Evolutionary conservation across 164 flowering plant species (phyloP), one percentile per base, ranked within the genome.

Genomic region (Nymphaea thermarum): DNA sequence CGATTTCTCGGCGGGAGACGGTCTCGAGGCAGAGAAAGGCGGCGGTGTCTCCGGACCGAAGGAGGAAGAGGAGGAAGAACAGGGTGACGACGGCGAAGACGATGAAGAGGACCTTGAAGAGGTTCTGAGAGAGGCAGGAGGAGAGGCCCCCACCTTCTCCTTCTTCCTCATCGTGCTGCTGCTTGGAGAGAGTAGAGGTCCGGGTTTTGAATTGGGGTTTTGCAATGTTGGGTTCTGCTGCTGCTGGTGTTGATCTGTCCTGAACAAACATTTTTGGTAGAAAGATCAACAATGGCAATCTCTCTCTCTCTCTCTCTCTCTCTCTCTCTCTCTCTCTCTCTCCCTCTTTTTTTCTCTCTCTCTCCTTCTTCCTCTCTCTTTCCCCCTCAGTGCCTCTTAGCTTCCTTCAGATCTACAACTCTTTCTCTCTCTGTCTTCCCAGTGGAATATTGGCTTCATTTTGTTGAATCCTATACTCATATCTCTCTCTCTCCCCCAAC

Each of bases 61-160:
- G 83, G 72, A 94, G 90, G 84, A 84, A 85, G 87, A 87, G 88
- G 42, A 94, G 69, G 55, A 74, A 86, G 11, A 86, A 93, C 42
- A 86, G 87, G 36, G 96, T 82, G 74, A 68, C 74, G 36, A 90
- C 64, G 2, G 90, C 75, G 59, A 88, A 75, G 14, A 65, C 5
- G 59, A 91, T 42, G 2, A 79, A 43, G 68, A 82, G 42, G 75
- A 90, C 80, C 73, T 78, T 91, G 86, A 84, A 91, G 41, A 84
- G 73, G 68, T 91, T 90, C 4, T 85, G 92, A 61, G 87, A 86
- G 6, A 82, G 73, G 94, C 97, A 94, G 64, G 93, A 76, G 68
- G 93, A 81, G 79, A 89, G 87, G 78, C 16, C n/a, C 8, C 89
- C 93, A 12, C 87, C 87, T 70, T 86, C 87, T 55, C 87, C 8